Evolutionary conservation across 441 rosid genomes (phyloP).

Genomic region (Croton setiger): DNA sequence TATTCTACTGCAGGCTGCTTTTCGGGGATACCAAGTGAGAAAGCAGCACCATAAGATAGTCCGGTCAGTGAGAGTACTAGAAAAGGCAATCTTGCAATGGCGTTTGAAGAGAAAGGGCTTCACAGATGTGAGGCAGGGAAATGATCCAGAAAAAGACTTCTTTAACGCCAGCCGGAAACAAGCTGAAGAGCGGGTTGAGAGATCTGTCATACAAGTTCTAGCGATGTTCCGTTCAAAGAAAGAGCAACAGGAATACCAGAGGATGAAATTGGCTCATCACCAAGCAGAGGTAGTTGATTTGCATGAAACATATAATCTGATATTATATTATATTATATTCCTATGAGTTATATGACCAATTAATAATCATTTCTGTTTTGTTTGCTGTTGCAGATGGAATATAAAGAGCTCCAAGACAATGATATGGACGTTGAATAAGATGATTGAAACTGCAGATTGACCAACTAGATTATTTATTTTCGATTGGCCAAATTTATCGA

Average conservation of each 20-base stretch:
- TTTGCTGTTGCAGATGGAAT: slow-evolving; percentile 62
- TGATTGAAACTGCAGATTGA: no score
- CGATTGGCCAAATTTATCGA: no score
- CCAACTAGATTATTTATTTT: no score
- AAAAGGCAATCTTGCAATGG: slow-evolving; percentile 95
- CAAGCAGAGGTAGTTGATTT: slow-evolving; percentile 59
- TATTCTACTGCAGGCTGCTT: slow-evolving; percentile 59
- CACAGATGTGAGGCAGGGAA: slow-evolving; percentile 31
- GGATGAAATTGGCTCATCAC: slow-evolving; percentile 68
- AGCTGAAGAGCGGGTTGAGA: slow-evolving; percentile 89
- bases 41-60: slow-evolving; percentile 73
- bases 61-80: slow-evolving; percentile 95
- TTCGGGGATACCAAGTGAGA: slow-evolving; percentile 81
- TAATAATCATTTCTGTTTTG: slow-evolving; percentile 5
- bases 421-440: no score
- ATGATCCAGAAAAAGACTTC: slow-evolving; percentile 70
- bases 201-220: slow-evolving; percentile 75
- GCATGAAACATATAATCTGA: not conserved
- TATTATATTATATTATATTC: no score
- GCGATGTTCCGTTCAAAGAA: slow-evolving; percentile 97
- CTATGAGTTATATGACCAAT: not conserved
- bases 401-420: slow-evolving; percentile 22
- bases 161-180: slow-evolving; percentile 72
- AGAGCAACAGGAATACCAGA: slow-evolving; percentile 82
- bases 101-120: slow-evolving; percentile 50